Evolutionary conservation across 1,139 yeast genomes (phyloP), one percentile per base, ranked within the genome.

Genomic region (Yamadazyma jaroonii): DNA sequence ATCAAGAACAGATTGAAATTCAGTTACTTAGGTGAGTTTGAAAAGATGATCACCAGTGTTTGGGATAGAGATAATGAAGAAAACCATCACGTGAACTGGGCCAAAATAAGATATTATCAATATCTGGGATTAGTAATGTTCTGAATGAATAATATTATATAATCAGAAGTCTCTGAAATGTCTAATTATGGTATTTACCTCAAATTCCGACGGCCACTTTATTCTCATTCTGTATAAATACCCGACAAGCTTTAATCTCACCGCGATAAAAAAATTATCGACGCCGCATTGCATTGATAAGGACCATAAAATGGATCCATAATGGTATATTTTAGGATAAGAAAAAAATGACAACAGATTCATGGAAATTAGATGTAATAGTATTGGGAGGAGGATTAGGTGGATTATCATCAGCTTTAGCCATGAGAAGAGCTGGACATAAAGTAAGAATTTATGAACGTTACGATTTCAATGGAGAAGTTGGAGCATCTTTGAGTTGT

Each of bases 351-450:
- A 44, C 46, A 6, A 34, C 34, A 2, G 24, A 38, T 15, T 32
- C 26, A 11, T 44, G 47, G 47, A 42, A 42, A 33, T 34, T 44
- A 26, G 43, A 49, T 17, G 49, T 62, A 25, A 44, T 58, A 25
- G 49, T 64, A 11, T 52, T 60, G 15, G 71, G 71, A 11, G 72
- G 67, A 5, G 72, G 72, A 7, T 53, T 65, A 14, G 71, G 69
- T 24, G 70, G 70, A 9, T 50, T 64, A 32, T 54, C 67, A 3
- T 58, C 67, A 4, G 64, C 67, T 13, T 52, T 65, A 14, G 63
- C 64, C 3, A 44, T 65, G 35, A 49, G 51, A 28, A 42, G 53
- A 36, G 54, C 54, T 9, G 71, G 70, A 17, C 69, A 65, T 44
- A 46, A 50, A 25, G 71, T 64, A 9, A 49, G 46, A 10, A 49